Evolutionary conservation across 1,284 basidiomycete genomes (phyloP), one percentile per base, ranked within the genome.

Genomic region (Microbotryum saponariae): DNA sequence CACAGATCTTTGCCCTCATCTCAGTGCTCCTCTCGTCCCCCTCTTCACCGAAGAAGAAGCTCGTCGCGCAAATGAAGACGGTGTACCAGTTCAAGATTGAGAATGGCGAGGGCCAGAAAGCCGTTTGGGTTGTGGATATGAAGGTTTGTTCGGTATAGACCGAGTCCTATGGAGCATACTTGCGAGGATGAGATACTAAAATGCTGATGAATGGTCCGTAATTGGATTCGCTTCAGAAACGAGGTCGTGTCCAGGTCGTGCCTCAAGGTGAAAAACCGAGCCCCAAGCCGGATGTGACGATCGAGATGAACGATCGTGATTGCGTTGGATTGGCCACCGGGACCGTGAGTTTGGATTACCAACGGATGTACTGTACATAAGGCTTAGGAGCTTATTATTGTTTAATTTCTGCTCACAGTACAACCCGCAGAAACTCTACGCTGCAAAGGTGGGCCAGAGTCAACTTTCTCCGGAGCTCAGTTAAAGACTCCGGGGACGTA

Each of bases 241-340:
- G 33, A 23, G 48, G 23, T 50, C 21, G 23, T 50, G 21, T 50
- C 2, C 27, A 33, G 27, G 20, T 53, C 51, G n/a, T 25, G 4
- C 51, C 25, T 9, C 25, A 53, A 10, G 25, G 33, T 50, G 27
- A 50, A 21, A 50, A 10, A 50, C 48, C 48, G 27, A 61, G 54
- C 5, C 21, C 59, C 37, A 62, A 62, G 37, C 60, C 64, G 4
- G 61, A 65, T 23, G 64, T 65, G 25, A 56, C 52, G 10, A 45
- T 65, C 50, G 21, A 44, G 25, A 25, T 62, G n/a, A 23, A 23
- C 8, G 64, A 65, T 49, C 52, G 52, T 23, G 64, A 65, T 49
- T 44, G 62, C 14, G 61, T 65, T 33, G 61, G 61, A 6, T 31
- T 65, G 16, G 61, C 61, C 16, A 65, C 56, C 8, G 64, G 64